These are phyloP conservation scores for Leishmania aethiopica DNA, from an alignment of 208 protist genomes.

Conservation along the genomic window DNA sequence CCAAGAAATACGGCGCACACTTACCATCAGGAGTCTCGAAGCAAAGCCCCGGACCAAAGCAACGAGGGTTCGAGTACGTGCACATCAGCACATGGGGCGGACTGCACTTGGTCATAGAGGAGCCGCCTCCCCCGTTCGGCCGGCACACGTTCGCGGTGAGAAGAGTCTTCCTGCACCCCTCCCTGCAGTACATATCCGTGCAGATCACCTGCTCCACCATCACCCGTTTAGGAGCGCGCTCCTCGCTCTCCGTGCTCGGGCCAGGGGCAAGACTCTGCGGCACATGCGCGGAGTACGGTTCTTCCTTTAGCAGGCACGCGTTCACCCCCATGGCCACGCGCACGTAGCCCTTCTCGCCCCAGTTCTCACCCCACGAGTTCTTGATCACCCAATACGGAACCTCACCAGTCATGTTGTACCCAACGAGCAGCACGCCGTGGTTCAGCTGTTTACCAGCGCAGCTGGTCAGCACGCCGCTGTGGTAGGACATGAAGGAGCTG, in stretches of 20 bases:
- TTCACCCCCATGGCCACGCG: slow-evolving; percentile 56
- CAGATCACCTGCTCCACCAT: slow-evolving; percentile 28
- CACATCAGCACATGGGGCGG: slow-evolving; percentile 30
- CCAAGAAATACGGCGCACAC: slow-evolving; percentile 29
- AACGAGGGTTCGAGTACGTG: slow-evolving; percentile 12
- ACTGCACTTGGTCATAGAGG: slow-evolving; percentile 36
- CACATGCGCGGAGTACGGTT: slow-evolving; percentile 27
- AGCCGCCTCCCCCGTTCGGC: slow-evolving; percentile 15
- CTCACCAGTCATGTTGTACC: slow-evolving; percentile 57
- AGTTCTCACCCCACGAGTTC: slow-evolving; percentile 80
- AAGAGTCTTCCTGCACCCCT: slow-evolving; percentile 10
- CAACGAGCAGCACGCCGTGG: slow-evolving; percentile 81
- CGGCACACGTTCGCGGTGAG: slow-evolving; percentile 18
- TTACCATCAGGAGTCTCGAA: not conserved
- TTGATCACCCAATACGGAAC: slow-evolving; percentile 90
- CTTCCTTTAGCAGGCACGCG: slow-evolving; percentile 43
- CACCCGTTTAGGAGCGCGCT: not conserved
- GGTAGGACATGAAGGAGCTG: slow-evolving; percentile 57
- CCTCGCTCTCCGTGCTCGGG: not conserved
- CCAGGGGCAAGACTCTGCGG: not conserved
- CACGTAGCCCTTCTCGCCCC: slow-evolving; percentile 83
- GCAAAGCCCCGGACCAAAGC: slow-evolving; percentile 1
- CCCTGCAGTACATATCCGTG: slow-evolving; percentile 22
- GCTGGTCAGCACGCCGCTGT: slow-evolving; percentile 54
- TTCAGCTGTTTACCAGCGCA: slow-evolving; percentile 42